Conservation (phyloP, 2,329 filamentous ascomycete species). For the Penicillium italicum region DNA sequence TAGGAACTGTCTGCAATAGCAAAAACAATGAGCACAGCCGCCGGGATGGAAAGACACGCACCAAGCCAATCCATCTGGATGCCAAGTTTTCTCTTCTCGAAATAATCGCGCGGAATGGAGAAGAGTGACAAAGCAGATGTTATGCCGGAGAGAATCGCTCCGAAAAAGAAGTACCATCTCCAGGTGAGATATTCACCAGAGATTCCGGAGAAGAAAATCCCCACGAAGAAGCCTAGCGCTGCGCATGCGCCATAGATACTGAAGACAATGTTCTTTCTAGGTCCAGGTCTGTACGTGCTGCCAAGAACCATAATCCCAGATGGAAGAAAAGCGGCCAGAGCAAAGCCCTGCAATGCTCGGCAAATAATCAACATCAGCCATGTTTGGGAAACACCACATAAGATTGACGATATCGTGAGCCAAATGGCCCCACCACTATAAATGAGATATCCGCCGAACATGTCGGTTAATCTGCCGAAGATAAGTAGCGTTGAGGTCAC, state of each 20-base stretch:
- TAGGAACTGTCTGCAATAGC: slow-evolving; percentile 71
- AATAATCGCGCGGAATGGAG: slow-evolving; percentile 47
- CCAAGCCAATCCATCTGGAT: slow-evolving; percentile 69
- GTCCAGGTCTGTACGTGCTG: slow-evolving; percentile 62
- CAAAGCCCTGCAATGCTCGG: slow-evolving; percentile 70
- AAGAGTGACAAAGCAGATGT: slow-evolving; percentile 46
- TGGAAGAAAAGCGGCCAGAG: slow-evolving; percentile 67
- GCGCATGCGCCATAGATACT: slow-evolving; percentile 56
- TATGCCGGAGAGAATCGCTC: slow-evolving; percentile 51
- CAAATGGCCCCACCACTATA: slow-evolving; percentile 60
- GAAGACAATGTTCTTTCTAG: slow-evolving; percentile 65
- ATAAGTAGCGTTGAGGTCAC: slow-evolving; percentile 49
- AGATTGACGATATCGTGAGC: slow-evolving; percentile 65
- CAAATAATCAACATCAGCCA: slow-evolving; percentile 69
- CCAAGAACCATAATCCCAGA: slow-evolving; percentile 65
- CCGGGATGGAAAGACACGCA: slow-evolving; percentile 57
- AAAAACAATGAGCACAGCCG: slow-evolving; percentile 67
- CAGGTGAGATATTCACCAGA: slow-evolving; percentile 54
- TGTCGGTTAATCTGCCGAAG: slow-evolving; percentile 56
- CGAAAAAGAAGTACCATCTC: slow-evolving; percentile 68
- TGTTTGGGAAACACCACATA: slow-evolving; percentile 66
- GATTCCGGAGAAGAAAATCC: slow-evolving; percentile 63
- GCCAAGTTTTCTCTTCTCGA: slow-evolving; percentile 33
- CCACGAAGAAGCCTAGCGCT: slow-evolving; percentile 50
- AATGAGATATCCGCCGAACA: slow-evolving; percentile 62